Conservation (phyloP, 2,329 filamentous ascomycete genomes). For the Malbranchea cinnamomea region DNA sequence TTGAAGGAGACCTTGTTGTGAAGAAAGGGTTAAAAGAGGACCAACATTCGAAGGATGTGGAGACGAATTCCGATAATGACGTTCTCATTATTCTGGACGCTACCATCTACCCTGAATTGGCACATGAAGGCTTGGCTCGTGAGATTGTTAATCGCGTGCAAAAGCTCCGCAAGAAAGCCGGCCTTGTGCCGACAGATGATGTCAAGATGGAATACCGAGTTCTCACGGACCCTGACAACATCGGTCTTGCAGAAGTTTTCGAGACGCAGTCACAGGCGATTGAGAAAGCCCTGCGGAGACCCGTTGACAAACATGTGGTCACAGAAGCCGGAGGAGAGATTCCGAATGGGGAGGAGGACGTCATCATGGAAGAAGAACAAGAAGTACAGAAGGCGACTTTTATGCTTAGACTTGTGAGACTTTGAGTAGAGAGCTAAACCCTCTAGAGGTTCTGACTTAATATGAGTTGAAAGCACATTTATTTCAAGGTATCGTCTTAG, state of each 20-base stretch:
- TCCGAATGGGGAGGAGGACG: conserved; percentile 37
- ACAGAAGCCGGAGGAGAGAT: conserved; percentile 46
- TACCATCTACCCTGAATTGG: conserved; percentile 67
- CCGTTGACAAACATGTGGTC: conserved; percentile 54
- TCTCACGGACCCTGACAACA: conserved; percentile 59
- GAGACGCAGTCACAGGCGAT: conserved; percentile 52
- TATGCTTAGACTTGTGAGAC: conserved; percentile 57
- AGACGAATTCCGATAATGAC: conserved; percentile 78
- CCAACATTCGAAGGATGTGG: conserved; percentile 55
- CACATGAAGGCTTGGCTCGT: conserved; percentile 73
- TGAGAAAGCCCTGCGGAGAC: conserved; percentile 62
- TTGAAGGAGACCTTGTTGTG: conserved; percentile 69
- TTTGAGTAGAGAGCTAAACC: conserved; percentile 33
- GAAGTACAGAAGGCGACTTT: conserved; percentile 74
- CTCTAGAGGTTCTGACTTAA: conserved; percentile 20
- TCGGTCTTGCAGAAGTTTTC: conserved; percentile 58
- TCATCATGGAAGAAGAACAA: conserved; percentile 65
- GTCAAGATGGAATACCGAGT: conserved; percentile 89
- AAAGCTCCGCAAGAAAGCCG: conserved; percentile 82
- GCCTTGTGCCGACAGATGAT: conserved; percentile 80
- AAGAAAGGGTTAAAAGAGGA: conserved; percentile 64
- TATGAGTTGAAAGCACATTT: not conserved
- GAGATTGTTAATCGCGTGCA: conserved; percentile 92
- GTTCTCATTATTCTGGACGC: conserved; percentile 84
- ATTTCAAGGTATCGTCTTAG: no score